Evolutionary conservation across 768 basidiomycete species (phyloP).

Genomic region (Omphalotus guepiniiformis): DNA sequence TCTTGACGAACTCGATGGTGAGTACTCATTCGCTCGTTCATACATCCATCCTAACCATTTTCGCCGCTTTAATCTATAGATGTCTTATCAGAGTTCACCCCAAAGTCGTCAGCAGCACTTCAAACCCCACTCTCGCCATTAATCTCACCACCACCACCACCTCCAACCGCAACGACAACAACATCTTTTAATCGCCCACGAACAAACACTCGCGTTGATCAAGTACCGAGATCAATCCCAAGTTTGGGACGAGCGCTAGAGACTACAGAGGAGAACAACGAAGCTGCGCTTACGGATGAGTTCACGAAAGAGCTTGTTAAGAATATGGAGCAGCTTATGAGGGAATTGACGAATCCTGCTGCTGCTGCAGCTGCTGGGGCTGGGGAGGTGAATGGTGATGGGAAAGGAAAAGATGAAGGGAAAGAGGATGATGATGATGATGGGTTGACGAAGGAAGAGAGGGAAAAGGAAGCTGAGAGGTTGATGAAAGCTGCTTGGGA

Average conservation of each 20-base stretch:
- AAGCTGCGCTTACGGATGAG: conserved; percentile 35
- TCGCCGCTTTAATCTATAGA: conserved; percentile 24
- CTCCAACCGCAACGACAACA: conserved; percentile 26
- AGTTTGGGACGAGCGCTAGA: conserved; percentile 24
- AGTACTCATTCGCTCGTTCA: conserved; percentile 1
- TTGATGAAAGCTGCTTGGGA: conserved; percentile 64
- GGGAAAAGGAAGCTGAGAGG: conserved; percentile 25
- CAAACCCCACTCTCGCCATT: conserved; percentile 12
- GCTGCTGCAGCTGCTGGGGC: conserved; percentile 33
- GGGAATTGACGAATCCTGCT: conserved; percentile 31
- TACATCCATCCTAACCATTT: background rate
- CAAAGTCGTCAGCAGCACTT: conserved; percentile 10
- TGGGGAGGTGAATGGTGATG: conserved; percentile 21
- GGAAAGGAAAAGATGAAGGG: conserved; percentile 21
- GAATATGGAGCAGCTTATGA: conserved; percentile 49
- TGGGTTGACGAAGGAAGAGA: conserved; percentile 23
- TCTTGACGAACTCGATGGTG: conserved; percentile 66
- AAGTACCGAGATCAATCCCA: conserved; percentile 33
- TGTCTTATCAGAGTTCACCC: conserved; percentile 42
- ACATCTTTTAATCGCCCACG: conserved; percentile 34
- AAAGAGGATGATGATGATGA: conserved; percentile 21
- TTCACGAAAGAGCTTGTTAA: conserved; percentile 44
- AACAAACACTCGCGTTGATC: conserved; percentile 46
- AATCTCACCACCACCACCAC: conserved; percentile 25
- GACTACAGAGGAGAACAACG: conserved; percentile 30